Conservation (phyloP, 2,329 filamentous ascomycete genomes). For the Pseudocercospora crystallina region DNA sequence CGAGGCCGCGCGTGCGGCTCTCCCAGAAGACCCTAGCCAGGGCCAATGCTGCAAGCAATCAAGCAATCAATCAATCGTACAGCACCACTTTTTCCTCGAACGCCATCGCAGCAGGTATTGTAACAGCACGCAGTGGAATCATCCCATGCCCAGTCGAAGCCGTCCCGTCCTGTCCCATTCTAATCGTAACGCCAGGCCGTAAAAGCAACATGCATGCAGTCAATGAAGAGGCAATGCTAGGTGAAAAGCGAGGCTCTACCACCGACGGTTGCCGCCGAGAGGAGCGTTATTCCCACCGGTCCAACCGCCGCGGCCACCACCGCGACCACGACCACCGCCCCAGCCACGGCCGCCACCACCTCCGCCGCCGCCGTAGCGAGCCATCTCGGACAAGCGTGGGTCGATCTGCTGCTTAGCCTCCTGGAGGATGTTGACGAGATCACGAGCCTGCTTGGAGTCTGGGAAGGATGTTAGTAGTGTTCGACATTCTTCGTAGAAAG, state of each 20-base stretch:
- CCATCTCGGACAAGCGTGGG: slow-evolving; percentile 93
- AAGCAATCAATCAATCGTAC: too few species aligned
- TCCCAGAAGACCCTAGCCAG: too few species aligned
- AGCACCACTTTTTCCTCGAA: too few species aligned
- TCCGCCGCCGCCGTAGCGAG: slow-evolving; percentile 82
- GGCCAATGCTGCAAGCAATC: too few species aligned
- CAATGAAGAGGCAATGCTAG: slow-evolving; percentile 4
- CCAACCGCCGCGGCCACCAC: slow-evolving; percentile 42
- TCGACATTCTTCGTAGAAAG: slow-evolving; percentile 14
- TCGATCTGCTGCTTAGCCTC: slow-evolving; percentile 99
- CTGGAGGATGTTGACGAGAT: slow-evolving; percentile 86
- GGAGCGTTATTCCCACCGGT: slow-evolving; percentile 60
- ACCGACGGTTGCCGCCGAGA: slow-evolving; percentile 56
- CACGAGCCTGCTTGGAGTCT: slow-evolving; percentile 73
- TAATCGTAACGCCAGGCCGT: slow-evolving; percentile 24
- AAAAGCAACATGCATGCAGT: slow-evolving; percentile 17
- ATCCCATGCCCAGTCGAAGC: slow-evolving; percentile 9
- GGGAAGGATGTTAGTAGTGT: slow-evolving; percentile 32
- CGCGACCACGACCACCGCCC: slow-evolving; percentile 42
- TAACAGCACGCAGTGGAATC: slow-evolving; percentile 3
- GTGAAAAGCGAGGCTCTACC: slow-evolving; percentile 40
- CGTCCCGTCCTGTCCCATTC: slow-evolving; percentile 12
- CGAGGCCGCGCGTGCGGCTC: too few species aligned
- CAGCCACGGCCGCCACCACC: slow-evolving; percentile 65
- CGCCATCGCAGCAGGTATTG: too few species aligned